These are phyloP conservation scores for Pseudozyma pruni DNA, from an alignment of 1,284 basidiomycete genomes.

Conservation along the genomic window DNA sequence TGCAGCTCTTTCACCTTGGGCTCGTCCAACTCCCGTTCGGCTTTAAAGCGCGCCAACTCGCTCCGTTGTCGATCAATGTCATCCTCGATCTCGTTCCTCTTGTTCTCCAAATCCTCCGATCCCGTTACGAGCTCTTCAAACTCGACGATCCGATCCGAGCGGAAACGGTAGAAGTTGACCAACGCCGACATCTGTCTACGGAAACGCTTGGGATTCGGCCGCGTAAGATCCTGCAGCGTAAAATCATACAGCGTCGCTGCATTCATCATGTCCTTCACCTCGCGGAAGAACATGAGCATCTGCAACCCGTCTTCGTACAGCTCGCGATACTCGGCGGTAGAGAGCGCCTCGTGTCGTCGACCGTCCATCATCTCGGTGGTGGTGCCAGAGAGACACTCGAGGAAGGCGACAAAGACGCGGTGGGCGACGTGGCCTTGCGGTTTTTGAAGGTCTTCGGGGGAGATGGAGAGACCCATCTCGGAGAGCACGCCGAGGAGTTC, in stretches of 20 bases:
- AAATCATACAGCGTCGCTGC: constrained; percentile 63
- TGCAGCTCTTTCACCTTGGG: constrained; percentile 76
- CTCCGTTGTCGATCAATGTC: constrained; percentile 73
- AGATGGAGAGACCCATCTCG: constrained; percentile 55
- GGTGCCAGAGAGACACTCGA: constrained; percentile 57
- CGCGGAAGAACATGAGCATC: constrained; percentile 61
- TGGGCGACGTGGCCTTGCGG: constrained; percentile 54
- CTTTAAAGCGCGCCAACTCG: constrained; percentile 66
- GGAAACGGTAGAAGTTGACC: constrained; percentile 66
- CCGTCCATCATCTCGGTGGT: constrained; percentile 58
- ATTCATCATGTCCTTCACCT: constrained; percentile 64
- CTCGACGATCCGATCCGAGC: constrained; percentile 69
- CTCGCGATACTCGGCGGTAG: constrained; percentile 49
- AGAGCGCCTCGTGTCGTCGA: constrained; percentile 40
- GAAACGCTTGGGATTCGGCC: constrained; percentile 63
- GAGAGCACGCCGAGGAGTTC: constrained; percentile 58
- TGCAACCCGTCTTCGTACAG: constrained; percentile 59
- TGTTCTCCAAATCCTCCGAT: constrained; percentile 74
- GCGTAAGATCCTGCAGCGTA: constrained; percentile 61
- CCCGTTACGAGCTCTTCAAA: constrained; percentile 74
- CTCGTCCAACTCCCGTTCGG: constrained; percentile 71
- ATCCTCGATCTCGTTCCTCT: constrained; percentile 72
- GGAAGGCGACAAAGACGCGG: constrained; percentile 57
- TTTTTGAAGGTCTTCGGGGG: constrained; percentile 56
- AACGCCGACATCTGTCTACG: constrained; percentile 64